Base-by-base conservation (phyloP, 2,329 filamentous ascomycete species). In the Graphiopsis chlorocephala region DNA sequence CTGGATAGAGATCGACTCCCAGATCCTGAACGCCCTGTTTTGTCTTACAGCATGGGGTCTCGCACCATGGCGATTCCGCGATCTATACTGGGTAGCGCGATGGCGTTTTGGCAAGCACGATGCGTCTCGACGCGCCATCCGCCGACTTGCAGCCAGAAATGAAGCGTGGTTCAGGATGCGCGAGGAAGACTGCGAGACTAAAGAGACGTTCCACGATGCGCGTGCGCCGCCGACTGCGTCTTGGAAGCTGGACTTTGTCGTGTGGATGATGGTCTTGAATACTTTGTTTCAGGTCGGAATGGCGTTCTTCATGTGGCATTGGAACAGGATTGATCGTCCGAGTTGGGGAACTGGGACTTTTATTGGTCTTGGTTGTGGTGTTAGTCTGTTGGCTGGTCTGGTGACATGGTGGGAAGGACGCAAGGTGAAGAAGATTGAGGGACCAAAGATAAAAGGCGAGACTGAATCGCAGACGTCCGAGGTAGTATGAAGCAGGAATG, bases 1-100 rank as follows among this genome's bases (percentile, higher is more conserved):
- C 65, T 96, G 93, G 92, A 86, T 97, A 69, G 92, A 97, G 77
- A 89, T 87, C 71, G 90, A 93, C 75, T 91, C 89, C 1, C 92
- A 96, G 74, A 90, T 96, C 65, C 79, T 94, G 20, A 96, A 93
- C 72, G 90, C 85, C 0, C 84, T 96, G 1, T 96, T 96, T 82
- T 95, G 91, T 77, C 88, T 96, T 4, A 94, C 92, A 1, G 92
- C 88, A 1, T 93, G 94, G 69, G 91, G 91, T 0, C 83, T 93
- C 7, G 89, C 90, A 1, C 91, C 91, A 0, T 95, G 91, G 91
- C 85, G 92, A 31, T 89, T 93, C 71, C 84, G 91, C 31, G 91
- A 95, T 74, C 78, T 91, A 11, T 93, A 88, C 74, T 91, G 86
- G 73, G 81, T 92, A 47, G 76, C 89, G 55, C 83, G 84, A 72